Evolutionary conservation across 2,329 filamentous ascomycete genomes (phyloP).

Genomic region (Alternaria sp.): DNA sequence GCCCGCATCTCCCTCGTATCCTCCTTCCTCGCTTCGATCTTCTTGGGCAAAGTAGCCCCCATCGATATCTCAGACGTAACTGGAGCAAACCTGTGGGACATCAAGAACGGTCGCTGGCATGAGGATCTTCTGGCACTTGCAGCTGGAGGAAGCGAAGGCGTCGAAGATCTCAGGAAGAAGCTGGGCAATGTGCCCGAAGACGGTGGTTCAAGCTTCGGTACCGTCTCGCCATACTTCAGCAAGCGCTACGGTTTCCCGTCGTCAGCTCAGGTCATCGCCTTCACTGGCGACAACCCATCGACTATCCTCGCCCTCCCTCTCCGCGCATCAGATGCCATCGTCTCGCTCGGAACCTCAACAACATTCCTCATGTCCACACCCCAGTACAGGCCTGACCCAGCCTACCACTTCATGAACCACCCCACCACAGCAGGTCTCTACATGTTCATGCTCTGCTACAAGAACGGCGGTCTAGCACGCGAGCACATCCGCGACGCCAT

Average conservation of each 20-base stretch:
- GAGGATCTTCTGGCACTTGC: slow-evolving; percentile 77
- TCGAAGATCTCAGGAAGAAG: slow-evolving; percentile 74
- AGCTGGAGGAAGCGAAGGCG: slow-evolving; percentile 66
- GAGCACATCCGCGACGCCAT: slow-evolving; percentile 88
- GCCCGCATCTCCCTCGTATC: slow-evolving; percentile 91
- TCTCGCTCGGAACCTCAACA: slow-evolving; percentile 92
- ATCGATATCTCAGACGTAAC: slow-evolving; percentile 95
- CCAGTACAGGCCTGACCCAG: slow-evolving; percentile 86
- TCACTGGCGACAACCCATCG: slow-evolving; percentile 94
- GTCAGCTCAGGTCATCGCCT: slow-evolving; percentile 80
- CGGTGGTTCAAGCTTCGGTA: slow-evolving; percentile 80
- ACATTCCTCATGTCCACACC: slow-evolving; percentile 98
- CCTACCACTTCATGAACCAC: slow-evolving; percentile 98
- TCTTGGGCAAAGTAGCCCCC: slow-evolving; percentile 84
- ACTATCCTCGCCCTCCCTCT: slow-evolving; percentile 93
- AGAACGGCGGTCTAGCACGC: slow-evolving; percentile 93
- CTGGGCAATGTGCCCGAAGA: slow-evolving; percentile 82
- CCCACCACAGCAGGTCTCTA: slow-evolving; percentile 88
- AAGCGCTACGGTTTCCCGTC: slow-evolving; percentile 77
- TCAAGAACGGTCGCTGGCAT: slow-evolving; percentile 75
- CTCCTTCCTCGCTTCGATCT: slow-evolving; percentile 90
- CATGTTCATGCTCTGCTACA: slow-evolving; percentile 99
- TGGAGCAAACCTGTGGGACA: slow-evolving; percentile 97
- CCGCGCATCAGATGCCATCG: slow-evolving; percentile 87
- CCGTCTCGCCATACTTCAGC: slow-evolving; percentile 80